Conservation (phyloP, 768 basidiomycete species). For the Daedalea quercina region DNA sequence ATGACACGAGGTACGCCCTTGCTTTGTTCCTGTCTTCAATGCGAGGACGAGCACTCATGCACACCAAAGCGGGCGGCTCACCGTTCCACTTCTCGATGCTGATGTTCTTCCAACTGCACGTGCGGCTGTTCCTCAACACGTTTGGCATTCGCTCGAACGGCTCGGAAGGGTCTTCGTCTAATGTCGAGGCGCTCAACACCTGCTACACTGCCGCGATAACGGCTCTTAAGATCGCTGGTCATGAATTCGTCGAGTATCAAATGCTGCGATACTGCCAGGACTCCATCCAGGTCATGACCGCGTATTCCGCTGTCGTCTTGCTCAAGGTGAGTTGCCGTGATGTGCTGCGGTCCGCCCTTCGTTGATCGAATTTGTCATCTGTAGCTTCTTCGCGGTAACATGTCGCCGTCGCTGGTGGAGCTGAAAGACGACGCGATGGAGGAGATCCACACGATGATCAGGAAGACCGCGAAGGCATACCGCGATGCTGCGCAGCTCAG, state of each 20-base stretch:
- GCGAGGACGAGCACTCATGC: not conserved
- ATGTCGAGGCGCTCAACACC: slow-evolving; percentile 58
- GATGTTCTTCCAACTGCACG: slow-evolving; percentile 69
- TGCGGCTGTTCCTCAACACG: slow-evolving; percentile 77
- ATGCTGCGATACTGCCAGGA: slow-evolving; percentile 87
- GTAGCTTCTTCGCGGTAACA: slow-evolving; percentile 57
- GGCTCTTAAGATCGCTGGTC: slow-evolving; percentile 61
- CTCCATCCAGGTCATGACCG: slow-evolving; percentile 79
- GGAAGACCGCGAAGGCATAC: slow-evolving; percentile 72
- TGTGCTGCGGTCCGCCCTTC: not conserved
- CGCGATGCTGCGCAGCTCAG: slow-evolving; percentile 61
- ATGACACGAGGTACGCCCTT: slow-evolving; percentile 53
- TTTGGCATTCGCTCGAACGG: slow-evolving; percentile 69
- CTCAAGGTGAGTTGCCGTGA: slow-evolving; percentile 48
- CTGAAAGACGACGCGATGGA: slow-evolving; percentile 54
- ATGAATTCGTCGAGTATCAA: slow-evolving; percentile 66
- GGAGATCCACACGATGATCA: slow-evolving; percentile 61
- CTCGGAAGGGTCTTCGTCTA: slow-evolving; percentile 22
- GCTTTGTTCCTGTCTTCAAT: not conserved
- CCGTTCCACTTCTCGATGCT: slow-evolving; percentile 73
- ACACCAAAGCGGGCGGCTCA: slow-evolving; percentile 55
- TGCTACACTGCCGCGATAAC: slow-evolving; percentile 74
- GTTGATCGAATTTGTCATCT: not conserved
- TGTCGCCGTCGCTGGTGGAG: slow-evolving; percentile 45
- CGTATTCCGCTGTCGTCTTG: slow-evolving; percentile 77